Evolutionary conservation across 768 basidiomycete genomes (phyloP).

Genomic region (Russula vinacea): DNA sequence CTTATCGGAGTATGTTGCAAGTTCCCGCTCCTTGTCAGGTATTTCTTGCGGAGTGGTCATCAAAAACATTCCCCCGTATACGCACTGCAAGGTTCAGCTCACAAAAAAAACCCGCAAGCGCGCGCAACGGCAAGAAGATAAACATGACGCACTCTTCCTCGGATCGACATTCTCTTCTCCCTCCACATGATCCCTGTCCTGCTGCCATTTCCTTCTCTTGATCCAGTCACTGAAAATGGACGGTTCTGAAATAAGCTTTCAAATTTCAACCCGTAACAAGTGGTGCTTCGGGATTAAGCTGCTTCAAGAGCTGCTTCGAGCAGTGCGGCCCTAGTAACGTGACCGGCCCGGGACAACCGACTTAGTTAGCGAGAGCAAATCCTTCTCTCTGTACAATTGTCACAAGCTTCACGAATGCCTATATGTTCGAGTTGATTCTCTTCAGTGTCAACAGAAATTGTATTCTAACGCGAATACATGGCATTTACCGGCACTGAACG

Average conservation of each 20-base stretch:
- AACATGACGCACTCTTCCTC: conserved; percentile 56
- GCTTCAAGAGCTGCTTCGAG: no score
- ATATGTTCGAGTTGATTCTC: no score
- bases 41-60: conserved; percentile 82
- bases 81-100: background rate
- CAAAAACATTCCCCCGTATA: conserved; percentile 52
- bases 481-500: no score
- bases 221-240: conserved; percentile 61
- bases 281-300: conserved; percentile 63
- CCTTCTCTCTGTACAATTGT: no score
- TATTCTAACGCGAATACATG: no score
- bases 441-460: no score
- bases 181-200: conserved; percentile 45
- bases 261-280: conserved; percentile 86
- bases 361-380: no score
- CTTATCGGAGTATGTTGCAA: conserved; percentile 92
- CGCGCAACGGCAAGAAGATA: no score
- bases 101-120: no score
- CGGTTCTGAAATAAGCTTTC: conserved; percentile 79
- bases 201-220: conserved; percentile 74
- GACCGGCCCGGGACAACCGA: no score
- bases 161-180: conserved; percentile 53
- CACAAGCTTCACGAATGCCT: no score
- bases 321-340: no score
- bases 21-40: conserved; percentile 80